Percentiles rank a stretch among this genome's conserved stretches.
phyloP scores from a whole-genome alignment of 2,329 filamentous ascomycete species.

The Polytolypa hystricis region DNA sequence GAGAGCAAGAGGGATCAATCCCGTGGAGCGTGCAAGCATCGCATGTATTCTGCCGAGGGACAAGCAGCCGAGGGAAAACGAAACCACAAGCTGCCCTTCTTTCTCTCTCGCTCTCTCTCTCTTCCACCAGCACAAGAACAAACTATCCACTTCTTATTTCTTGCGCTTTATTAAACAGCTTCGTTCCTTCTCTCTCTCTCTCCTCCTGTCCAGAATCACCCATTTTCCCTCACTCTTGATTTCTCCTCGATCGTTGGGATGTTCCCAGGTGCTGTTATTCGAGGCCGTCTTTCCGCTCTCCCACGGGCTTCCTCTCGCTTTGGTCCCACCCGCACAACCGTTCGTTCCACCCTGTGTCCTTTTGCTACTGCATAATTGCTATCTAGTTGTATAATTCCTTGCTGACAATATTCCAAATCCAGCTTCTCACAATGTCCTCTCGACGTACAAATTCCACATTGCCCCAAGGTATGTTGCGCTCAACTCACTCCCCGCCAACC shows the following conservation, averaged over 20 bases:
- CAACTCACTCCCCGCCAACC: neutral
- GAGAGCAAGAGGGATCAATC: no score
- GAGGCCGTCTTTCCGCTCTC: constrained; percentile 32
- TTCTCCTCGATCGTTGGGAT: constrained; percentile 20
- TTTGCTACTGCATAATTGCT: neutral
- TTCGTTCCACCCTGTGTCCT: constrained; percentile 12
- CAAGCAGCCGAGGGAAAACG: no score
- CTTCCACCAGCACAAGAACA: no score
- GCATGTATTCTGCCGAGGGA: no score
- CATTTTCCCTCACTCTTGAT: constrained; percentile 1
- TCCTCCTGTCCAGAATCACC: neutral
- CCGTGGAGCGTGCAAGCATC: no score
- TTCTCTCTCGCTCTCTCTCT: no score
- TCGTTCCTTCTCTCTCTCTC: constrained; percentile 10
- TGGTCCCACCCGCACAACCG: constrained; percentile 21
- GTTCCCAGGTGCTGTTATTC: constrained; percentile 34
- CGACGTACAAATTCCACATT: constrained; percentile 28
- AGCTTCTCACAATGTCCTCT: constrained; percentile 26
- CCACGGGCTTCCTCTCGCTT: constrained; percentile 29
- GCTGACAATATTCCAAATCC: constrained; percentile 1
- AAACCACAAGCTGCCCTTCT: no score
- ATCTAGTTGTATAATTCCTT: constrained; percentile 1
- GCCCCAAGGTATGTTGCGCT: constrained; percentile 30
- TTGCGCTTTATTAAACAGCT: constrained; percentile 6
- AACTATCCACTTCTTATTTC: no score